These are phyloP conservation scores for Coemansia sp. DNA, from an alignment of 192 early-diverging fungal genomes.

Conservation along the genomic window DNA sequence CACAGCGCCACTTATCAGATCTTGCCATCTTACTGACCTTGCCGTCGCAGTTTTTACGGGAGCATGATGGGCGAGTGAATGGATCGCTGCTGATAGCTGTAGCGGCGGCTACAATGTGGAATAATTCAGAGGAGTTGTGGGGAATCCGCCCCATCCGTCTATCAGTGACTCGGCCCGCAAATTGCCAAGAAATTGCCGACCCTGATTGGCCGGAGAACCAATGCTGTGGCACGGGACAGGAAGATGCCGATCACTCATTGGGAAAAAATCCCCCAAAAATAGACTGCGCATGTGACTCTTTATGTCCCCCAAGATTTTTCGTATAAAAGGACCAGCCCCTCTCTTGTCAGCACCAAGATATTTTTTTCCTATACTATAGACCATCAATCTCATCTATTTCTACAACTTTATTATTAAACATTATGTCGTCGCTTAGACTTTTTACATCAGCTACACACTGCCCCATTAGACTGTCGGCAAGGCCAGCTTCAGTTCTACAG, in stretches of 20 bases:
- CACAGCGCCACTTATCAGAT: too few species aligned
- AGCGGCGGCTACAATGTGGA: too few species aligned
- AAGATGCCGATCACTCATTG: too few species aligned
- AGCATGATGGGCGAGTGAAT: too few species aligned
- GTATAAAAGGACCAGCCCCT: background rate
- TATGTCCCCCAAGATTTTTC: background rate
- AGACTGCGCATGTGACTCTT: background rate
- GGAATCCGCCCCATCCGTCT: too few species aligned
- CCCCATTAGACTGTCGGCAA: background rate
- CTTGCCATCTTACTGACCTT: too few species aligned
- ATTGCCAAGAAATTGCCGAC: background rate
- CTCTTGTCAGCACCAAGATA: background rate
- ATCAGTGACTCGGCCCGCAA: background rate
- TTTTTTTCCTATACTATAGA: background rate
- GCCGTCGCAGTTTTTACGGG: too few species aligned
- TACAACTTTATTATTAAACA: background rate
- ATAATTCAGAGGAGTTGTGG: too few species aligned
- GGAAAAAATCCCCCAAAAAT: background rate
- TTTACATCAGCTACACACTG: background rate
- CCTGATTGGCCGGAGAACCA: background rate
- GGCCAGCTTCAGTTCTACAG: background rate
- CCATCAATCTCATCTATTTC: background rate
- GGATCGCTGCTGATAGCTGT: too few species aligned
- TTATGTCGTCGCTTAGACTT: conserved; percentile 1
- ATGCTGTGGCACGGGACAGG: background rate